phyloP scores from a whole-genome alignment of 163 green algal species.

The Scenedesmus sp. region DNA sequence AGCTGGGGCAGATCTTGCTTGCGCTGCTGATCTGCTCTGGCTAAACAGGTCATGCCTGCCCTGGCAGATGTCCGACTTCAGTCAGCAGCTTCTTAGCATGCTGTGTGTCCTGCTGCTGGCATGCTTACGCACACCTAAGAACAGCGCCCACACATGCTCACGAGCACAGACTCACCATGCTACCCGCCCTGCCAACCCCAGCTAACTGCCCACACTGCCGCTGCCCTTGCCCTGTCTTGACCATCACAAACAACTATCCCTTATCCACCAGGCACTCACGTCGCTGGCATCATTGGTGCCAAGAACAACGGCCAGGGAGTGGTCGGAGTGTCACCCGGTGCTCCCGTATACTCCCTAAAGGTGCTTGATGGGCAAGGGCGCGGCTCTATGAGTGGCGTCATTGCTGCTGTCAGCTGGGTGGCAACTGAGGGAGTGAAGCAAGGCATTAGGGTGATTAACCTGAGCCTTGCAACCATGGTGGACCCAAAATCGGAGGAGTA shows the following conservation, averaged over 20 bases:
- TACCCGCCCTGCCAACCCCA: too few species aligned
- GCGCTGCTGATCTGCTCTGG: too few species aligned
- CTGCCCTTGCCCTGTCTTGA: not conserved
- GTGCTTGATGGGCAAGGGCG: not conserved
- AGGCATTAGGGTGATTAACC: slow-evolving; percentile 31
- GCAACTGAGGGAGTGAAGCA: not conserved
- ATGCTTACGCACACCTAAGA: too few species aligned
- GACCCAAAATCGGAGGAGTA: not conserved
- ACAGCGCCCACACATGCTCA: too few species aligned
- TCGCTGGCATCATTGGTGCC: slow-evolving; percentile 17
- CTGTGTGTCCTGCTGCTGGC: too few species aligned
- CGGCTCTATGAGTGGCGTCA: not conserved
- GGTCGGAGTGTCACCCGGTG: slow-evolving; percentile 20
- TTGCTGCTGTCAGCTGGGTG: slow-evolving; percentile 14
- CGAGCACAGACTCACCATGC: too few species aligned
- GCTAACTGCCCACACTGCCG: too few species aligned
- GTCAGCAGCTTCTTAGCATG: too few species aligned
- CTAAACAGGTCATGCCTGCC: too few species aligned
- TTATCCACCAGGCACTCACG: slow-evolving; percentile 1
- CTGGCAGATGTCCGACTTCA: too few species aligned
- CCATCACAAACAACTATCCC: not conserved
- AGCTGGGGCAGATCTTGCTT: too few species aligned
- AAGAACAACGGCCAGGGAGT: slow-evolving; percentile 28
- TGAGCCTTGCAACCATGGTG: not conserved
- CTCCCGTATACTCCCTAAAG: slow-evolving; percentile 8